Evolutionary conservation across 139 green algal species (phyloP).

Genomic region (Limnomonas spitsbergensis): DNA sequence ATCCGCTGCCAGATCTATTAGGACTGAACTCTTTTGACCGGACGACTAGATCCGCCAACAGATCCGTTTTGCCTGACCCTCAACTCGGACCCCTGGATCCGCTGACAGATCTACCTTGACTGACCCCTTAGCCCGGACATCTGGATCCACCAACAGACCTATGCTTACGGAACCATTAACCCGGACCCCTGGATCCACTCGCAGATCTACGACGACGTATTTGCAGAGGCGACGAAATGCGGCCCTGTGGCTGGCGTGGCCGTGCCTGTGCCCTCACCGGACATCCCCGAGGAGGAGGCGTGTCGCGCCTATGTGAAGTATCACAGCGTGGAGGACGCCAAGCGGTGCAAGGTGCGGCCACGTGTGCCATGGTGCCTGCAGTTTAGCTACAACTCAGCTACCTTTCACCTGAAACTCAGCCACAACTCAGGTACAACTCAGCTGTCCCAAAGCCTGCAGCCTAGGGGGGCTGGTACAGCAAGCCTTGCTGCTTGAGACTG

Average conservation of each 20-base stretch:
- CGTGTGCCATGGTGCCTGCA: no score
- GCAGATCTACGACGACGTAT: constrained; percentile 12
- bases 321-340: constrained; percentile 5
- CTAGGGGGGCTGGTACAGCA: not conserved
- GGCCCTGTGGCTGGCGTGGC: constrained; percentile 3
- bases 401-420: not conserved
- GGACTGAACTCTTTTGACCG: no score
- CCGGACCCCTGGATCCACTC: no score
- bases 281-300: not conserved
- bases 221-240: not conserved
- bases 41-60: no score
- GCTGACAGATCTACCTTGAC: no score
- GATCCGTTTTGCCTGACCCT: no score
- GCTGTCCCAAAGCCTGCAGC: not conserved
- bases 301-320: not conserved
- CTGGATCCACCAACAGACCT: no score
- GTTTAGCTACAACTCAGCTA: no score
- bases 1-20: no score
- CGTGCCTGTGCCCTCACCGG: not conserved
- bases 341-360: constrained; percentile 17
- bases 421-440: not conserved
- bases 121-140: no score
- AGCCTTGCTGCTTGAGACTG: not conserved
- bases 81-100: no score
- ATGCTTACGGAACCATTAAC: no score